Evolutionary conservation across 2,329 filamentous ascomycete genomes (phyloP).

Genomic region (Neurospora sp.): DNA sequence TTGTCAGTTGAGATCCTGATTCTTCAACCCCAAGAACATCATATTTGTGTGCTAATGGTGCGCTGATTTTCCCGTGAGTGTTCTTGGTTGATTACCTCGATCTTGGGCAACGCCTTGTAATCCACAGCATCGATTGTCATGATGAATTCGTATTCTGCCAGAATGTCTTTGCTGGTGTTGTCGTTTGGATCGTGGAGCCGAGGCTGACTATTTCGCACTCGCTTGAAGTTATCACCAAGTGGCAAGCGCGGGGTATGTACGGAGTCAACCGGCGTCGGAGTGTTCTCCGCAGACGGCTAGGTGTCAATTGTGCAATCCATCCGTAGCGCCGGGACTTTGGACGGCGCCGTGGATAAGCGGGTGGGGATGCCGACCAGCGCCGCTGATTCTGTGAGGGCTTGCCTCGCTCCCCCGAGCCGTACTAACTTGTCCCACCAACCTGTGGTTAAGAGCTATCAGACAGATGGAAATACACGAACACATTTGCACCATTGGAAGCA

Average conservation of each 20-base stretch:
- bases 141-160: background rate
- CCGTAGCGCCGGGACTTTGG: background rate
- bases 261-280: background rate
- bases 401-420: background rate
- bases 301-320: background rate
- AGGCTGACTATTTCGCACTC: background rate
- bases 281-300: background rate
- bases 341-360: background rate
- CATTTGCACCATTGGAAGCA: background rate
- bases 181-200: background rate
- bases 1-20: slow-evolving; percentile 9
- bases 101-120: slow-evolving; percentile 42
- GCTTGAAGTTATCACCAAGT: background rate
- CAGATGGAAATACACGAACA: background rate
- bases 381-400: background rate
- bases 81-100: slow-evolving; percentile 33
- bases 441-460: background rate
- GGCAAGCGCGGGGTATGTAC: background rate
- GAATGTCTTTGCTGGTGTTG: background rate
- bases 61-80: background rate
- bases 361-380: background rate
- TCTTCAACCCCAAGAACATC: slow-evolving; percentile 5
- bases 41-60: background rate
- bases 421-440: background rate
- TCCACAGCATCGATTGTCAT: slow-evolving; percentile 23